phyloP scores from a whole-genome alignment of 2,329 filamentous ascomycete genomes.

The Penicillium crustosum region DNA sequence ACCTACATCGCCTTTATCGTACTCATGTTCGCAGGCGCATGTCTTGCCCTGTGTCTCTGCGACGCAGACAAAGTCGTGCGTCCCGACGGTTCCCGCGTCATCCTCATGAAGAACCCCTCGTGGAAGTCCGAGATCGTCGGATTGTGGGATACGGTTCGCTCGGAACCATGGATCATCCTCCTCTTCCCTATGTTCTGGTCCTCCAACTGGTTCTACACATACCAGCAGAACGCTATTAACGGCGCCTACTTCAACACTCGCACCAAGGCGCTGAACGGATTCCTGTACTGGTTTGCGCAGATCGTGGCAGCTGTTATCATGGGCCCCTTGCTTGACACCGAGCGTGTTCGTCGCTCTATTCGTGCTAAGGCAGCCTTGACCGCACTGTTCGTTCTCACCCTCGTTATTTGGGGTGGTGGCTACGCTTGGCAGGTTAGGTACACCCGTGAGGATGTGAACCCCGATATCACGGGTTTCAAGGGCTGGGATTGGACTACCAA shows the following conservation, averaged over 20 bases:
- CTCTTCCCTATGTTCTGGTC: constrained; percentile 80
- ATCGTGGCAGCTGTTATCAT: constrained; percentile 72
- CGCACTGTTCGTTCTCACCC: constrained; percentile 65
- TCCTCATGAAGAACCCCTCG: constrained; percentile 83
- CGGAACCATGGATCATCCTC: constrained; percentile 69
- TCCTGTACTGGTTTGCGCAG: constrained; percentile 74
- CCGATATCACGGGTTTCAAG: constrained; percentile 5
- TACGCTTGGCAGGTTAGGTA: constrained; percentile 70
- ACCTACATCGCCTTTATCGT: constrained; percentile 84
- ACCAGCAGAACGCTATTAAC: constrained; percentile 74
- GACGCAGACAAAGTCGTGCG: constrained; percentile 71
- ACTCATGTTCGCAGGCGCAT: constrained; percentile 69
- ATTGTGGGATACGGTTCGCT: constrained; percentile 67
- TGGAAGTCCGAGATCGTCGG: constrained; percentile 76
- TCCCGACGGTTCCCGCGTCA: constrained; percentile 72
- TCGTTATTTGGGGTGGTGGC: constrained; percentile 77
- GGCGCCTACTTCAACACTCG: constrained; percentile 68
- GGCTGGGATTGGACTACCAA: constrained; percentile 63
- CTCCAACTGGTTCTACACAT: constrained; percentile 76
- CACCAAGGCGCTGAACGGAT: constrained; percentile 69
- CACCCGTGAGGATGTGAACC: constrained; percentile 39
- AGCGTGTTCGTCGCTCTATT: constrained; percentile 58
- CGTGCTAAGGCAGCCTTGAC: constrained; percentile 64
- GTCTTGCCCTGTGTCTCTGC: constrained; percentile 67
- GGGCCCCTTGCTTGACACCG: constrained; percentile 67